These are phyloP conservation scores for Chlamydomonas asymmetrica DNA, from an alignment of 139 green algal species.

Conservation along the genomic window DNA sequence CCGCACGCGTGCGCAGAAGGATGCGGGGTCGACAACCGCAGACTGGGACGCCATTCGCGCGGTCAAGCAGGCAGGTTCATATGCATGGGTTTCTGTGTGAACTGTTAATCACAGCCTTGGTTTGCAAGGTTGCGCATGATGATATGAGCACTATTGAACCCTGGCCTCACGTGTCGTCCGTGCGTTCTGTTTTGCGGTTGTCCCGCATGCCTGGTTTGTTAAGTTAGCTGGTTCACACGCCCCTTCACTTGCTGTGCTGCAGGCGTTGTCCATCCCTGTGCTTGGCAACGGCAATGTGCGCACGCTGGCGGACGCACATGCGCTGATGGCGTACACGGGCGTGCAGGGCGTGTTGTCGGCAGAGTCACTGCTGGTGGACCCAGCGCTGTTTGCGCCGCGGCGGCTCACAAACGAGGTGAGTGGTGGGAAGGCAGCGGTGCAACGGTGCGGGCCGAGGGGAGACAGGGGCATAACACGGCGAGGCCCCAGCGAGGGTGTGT, in stretches of 20 bases:
- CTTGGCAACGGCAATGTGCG: slow-evolving; percentile 91
- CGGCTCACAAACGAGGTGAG: too few species aligned
- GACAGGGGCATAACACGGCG: not conserved
- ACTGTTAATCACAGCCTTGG: too few species aligned
- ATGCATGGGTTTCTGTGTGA: too few species aligned
- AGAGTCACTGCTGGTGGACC: slow-evolving; percentile 84
- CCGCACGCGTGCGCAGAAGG: slow-evolving; percentile 91
- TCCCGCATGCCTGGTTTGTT: too few species aligned
- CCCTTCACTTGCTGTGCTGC: slow-evolving; percentile 13
- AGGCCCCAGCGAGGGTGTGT: too few species aligned
- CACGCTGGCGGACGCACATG: slow-evolving; percentile 64
- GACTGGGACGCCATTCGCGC: slow-evolving; percentile 86
- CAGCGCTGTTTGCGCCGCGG: slow-evolving; percentile 71
- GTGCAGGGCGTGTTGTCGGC: slow-evolving; percentile 86
- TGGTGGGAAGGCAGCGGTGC: not conserved
- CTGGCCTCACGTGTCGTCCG: too few species aligned
- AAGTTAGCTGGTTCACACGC: too few species aligned
- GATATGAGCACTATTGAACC: too few species aligned
- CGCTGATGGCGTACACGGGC: slow-evolving; percentile 76
- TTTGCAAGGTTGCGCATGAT: too few species aligned
- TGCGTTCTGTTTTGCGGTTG: too few species aligned
- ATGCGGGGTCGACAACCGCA: slow-evolving; percentile 39
- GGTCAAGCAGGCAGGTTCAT: slow-evolving; percentile 59
- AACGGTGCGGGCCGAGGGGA: not conserved
- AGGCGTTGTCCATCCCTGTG: slow-evolving; percentile 74